Percentiles rank a stretch among this genome's conserved stretches.
Conservation (phyloP, 2,329 filamentous ascomycete species). For the Talaromyces sp. region DNA sequence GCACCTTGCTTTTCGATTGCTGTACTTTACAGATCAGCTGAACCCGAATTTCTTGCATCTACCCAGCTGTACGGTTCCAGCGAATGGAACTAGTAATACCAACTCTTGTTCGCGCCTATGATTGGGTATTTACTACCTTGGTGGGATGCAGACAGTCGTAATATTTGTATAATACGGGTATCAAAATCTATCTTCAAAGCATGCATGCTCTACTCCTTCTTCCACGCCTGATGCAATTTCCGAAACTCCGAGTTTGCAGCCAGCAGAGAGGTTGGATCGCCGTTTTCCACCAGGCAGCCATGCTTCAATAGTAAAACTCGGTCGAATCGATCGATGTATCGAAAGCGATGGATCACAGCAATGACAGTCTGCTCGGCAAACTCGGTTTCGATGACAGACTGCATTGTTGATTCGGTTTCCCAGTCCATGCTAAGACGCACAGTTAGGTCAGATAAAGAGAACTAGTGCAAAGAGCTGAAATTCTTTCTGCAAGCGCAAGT, state of each 20-base stretch:
- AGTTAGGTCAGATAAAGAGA: background rate
- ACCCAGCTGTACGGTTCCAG: background rate
- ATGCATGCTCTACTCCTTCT: background rate
- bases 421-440: constrained; percentile 46
- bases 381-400: constrained; percentile 50
- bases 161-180: background rate
- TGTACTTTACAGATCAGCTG: background rate
- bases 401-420: constrained; percentile 54
- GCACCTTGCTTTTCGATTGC: background rate
- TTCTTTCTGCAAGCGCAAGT: background rate
- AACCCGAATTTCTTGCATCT: background rate
- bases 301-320: constrained; percentile 31
- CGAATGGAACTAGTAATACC: background rate
- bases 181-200: background rate
- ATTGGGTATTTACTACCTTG: background rate
- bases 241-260: constrained; percentile 30
- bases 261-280: constrained; percentile 34
- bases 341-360: constrained; percentile 52
- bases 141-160: background rate
- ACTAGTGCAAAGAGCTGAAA: background rate
- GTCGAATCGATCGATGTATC: constrained; percentile 38
- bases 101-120: background rate
- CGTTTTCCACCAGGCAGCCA: constrained; percentile 31
- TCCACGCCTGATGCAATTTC: constrained; percentile 22
- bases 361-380: constrained; percentile 57